Evolutionary conservation across 2,329 filamentous ascomycete genomes (phyloP).

Genomic region (Gyromitra esculenta): DNA sequence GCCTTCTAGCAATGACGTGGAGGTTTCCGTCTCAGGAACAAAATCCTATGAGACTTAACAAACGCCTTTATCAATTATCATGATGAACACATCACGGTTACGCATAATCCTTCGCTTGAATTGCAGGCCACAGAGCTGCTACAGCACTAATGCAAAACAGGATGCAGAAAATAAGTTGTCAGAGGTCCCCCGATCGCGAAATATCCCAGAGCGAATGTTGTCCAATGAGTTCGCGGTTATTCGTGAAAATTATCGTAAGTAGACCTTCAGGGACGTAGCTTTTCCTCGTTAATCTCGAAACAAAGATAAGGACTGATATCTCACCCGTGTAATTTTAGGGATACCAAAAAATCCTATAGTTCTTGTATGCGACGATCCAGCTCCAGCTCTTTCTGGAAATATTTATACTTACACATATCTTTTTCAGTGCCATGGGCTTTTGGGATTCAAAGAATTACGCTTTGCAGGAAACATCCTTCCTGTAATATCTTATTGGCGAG

Average conservation of each 20-base stretch:
- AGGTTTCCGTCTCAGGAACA: background rate
- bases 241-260: conserved; percentile 51
- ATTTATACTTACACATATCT: background rate
- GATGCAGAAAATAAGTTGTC: conserved; percentile 17
- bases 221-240: conserved; percentile 51
- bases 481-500: conserved; percentile 67
- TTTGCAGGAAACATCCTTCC: conserved; percentile 66
- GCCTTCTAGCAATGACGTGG: background rate
- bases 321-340: conserved; percentile 54
- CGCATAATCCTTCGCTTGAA: background rate
- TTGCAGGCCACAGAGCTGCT: background rate
- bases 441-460: conserved; percentile 71
- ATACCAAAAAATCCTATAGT: conserved; percentile 71
- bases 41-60: conserved; percentile 12
- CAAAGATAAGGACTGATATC: background rate
- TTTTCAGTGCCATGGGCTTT: conserved; percentile 68
- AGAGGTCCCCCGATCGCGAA: conserved; percentile 43
- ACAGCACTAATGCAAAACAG: conserved; percentile 4
- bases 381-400: background rate
- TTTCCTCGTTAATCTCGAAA: background rate
- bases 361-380: conserved; percentile 59
- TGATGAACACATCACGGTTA: conserved; percentile 7
- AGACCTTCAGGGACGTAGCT: background rate
- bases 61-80: background rate
- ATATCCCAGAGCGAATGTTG: conserved; percentile 37